phyloP scores from a whole-genome alignment of 2,329 filamentous ascomycete genomes.

The Aspergillus sp. region DNA sequence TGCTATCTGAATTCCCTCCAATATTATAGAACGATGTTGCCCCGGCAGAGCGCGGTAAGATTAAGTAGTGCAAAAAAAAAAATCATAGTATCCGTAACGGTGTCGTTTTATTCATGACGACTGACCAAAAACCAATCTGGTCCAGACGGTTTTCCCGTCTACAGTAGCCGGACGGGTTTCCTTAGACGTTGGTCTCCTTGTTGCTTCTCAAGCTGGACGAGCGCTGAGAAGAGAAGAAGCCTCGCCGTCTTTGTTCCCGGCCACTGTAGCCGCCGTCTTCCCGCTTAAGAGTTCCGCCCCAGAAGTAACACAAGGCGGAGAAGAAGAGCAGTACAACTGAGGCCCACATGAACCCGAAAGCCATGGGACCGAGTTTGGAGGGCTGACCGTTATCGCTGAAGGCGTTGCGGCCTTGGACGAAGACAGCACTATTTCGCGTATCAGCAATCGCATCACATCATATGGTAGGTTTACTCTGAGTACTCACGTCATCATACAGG shows the following conservation, averaged over 20 bases:
- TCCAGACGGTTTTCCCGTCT: not conserved
- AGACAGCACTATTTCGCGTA: conserved; percentile 47
- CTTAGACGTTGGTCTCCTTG: conserved; percentile 2
- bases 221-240: conserved; percentile 27
- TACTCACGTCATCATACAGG: conserved; percentile 58
- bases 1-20: not conserved
- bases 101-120: not conserved
- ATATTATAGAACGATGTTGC: not conserved
- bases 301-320: conserved; percentile 52
- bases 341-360: conserved; percentile 58
- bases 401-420: conserved; percentile 50
- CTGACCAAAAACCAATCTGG: not conserved
- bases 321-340: conserved; percentile 50
- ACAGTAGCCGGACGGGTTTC: not conserved
- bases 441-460: not conserved
- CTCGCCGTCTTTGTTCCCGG: conserved; percentile 30
- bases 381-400: conserved; percentile 46
- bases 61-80: not conserved
- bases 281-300: conserved; percentile 33
- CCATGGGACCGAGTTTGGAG: conserved; percentile 50
- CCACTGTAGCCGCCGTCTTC: conserved; percentile 30
- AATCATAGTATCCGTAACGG: not conserved
- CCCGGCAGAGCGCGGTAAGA: not conserved
- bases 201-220: not conserved
- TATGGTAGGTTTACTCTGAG: not conserved